Percentiles rank a stretch among this genome's conserved stretches.
phyloP scores from a whole-genome alignment of 2,329 filamentous ascomycete genomes.

The Penicillium sclerotigenum region DNA sequence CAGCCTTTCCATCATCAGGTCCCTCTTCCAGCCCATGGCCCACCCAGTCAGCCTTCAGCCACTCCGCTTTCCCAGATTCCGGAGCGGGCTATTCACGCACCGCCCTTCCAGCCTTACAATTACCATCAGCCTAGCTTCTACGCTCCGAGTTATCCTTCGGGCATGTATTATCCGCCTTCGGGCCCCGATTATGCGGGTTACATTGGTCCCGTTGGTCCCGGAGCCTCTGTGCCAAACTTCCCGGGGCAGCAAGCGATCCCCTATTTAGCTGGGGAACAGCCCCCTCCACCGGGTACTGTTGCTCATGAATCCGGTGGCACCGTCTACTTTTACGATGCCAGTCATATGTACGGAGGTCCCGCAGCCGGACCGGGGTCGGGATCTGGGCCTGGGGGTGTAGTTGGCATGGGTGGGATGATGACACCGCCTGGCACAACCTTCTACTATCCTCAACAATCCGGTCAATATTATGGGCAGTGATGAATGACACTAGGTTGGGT shows the following conservation, averaged over 20 bases:
- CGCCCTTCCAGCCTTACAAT: slow-evolving; percentile 76
- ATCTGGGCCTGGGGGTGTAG: slow-evolving; percentile 52
- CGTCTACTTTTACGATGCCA: slow-evolving; percentile 88
- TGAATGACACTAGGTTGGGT: not conserved
- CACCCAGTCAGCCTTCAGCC: slow-evolving; percentile 67
- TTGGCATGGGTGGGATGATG: slow-evolving; percentile 78
- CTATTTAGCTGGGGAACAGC: slow-evolving; percentile 37
- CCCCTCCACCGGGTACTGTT: slow-evolving; percentile 55
- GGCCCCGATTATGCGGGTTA: slow-evolving; percentile 42
- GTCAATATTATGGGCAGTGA: slow-evolving; percentile 57
- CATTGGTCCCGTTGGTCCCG: slow-evolving; percentile 46
- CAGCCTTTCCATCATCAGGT: slow-evolving; percentile 94
- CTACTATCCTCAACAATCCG: slow-evolving; percentile 57
- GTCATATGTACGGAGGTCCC: slow-evolving; percentile 54
- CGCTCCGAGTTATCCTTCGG: slow-evolving; percentile 55
- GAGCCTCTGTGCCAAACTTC: slow-evolving; percentile 54
- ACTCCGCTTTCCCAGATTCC: slow-evolving; percentile 90
- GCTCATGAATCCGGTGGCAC: slow-evolving; percentile 93
- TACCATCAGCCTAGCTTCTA: slow-evolving; percentile 61
- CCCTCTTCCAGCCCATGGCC: slow-evolving; percentile 67
- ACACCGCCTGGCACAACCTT: slow-evolving; percentile 56
- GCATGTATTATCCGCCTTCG: slow-evolving; percentile 66
- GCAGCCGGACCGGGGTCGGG: slow-evolving; percentile 38
- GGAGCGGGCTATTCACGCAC: slow-evolving; percentile 85
- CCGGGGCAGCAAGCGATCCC: slow-evolving; percentile 48